These are phyloP conservation scores for Scheffersomyces spartinae DNA, from an alignment of 805 yeast species.

Conservation along the genomic window DNA sequence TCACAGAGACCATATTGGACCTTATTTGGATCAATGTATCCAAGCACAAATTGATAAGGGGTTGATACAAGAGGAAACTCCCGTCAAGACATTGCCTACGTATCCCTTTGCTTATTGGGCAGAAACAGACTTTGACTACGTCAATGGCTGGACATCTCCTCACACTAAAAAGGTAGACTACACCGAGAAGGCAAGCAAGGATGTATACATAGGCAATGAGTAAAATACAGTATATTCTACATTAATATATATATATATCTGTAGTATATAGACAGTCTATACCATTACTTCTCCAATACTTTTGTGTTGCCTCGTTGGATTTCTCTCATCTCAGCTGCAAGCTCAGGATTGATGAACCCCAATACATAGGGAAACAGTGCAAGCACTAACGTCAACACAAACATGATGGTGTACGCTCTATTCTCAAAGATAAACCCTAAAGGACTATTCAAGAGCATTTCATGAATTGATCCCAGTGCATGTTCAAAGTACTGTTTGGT, in stretches of 20 bases:
- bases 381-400: slow-evolving; percentile 14
- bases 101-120: slow-evolving; percentile 59
- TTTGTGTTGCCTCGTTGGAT: no score
- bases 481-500: slow-evolving; percentile 23
- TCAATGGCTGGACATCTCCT: slow-evolving; percentile 24
- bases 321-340: slow-evolving; percentile 20
- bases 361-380: slow-evolving; percentile 22
- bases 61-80: slow-evolving; percentile 41
- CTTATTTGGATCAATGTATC: slow-evolving; percentile 46
- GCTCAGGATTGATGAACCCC: slow-evolving; percentile 21
- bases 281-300: no score
- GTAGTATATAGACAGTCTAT: no score
- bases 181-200: slow-evolving; percentile 12
- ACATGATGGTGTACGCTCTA: slow-evolving; percentile 21
- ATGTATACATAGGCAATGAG: slow-evolving; percentile 3
- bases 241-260: no score
- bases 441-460: slow-evolving; percentile 27
- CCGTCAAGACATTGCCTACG: slow-evolving; percentile 43
- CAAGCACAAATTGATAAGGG: slow-evolving; percentile 48
- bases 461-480: slow-evolving; percentile 16
- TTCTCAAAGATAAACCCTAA: slow-evolving; percentile 29
- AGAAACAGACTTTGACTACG: slow-evolving; percentile 26
- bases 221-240: no score
- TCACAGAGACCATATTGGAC: slow-evolving; percentile 47
- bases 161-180: no score